Percentiles rank a stretch among this genome's conserved stretches.
Evolutionary conservation across 176 grass and related monocot species (phyloP).

Genomic region (Aegilops longissima): DNA sequence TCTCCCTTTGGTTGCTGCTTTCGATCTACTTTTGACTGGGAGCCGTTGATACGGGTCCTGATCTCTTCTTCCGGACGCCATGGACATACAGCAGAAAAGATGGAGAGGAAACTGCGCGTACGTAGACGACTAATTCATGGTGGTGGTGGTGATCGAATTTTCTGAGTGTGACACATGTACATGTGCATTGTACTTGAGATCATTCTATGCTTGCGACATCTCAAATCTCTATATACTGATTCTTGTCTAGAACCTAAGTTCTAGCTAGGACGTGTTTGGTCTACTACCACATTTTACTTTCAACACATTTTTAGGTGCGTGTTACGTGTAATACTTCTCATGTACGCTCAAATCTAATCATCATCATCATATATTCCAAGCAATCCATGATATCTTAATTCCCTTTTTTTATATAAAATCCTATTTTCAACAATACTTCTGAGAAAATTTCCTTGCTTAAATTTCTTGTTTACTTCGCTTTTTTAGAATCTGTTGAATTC

Average conservation of each 20-base stretch:
- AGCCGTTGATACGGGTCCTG: background rate
- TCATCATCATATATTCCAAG: background rate
- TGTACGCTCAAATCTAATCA: constrained; percentile 13
- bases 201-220: background rate
- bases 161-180: background rate
- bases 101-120: background rate
- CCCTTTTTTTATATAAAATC: background rate
- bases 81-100: background rate
- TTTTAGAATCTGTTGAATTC: too few species aligned
- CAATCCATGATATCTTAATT: background rate
- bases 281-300: constrained; percentile 1
- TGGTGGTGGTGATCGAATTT: background rate
- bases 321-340: background rate
- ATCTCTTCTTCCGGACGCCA: constrained; percentile 14
- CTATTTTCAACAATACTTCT: background rate
- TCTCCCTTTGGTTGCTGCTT: constrained; percentile 15
- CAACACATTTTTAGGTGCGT: constrained; percentile 8
- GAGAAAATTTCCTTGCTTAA: background rate
- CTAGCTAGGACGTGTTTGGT: constrained; percentile 9
- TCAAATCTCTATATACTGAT: constrained; percentile 7
- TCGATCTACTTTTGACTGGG: background rate
- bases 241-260: constrained; percentile 20
- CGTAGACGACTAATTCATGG: background rate
- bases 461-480: background rate
- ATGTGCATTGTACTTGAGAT: background rate